A percentile compares a stretch with the other conserved stretches of the same genome.
These are phyloP conservation scores for Hemileccinum rubropunctum DNA, from an alignment of 768 basidiomycete genomes.

Conservation along the genomic window DNA sequence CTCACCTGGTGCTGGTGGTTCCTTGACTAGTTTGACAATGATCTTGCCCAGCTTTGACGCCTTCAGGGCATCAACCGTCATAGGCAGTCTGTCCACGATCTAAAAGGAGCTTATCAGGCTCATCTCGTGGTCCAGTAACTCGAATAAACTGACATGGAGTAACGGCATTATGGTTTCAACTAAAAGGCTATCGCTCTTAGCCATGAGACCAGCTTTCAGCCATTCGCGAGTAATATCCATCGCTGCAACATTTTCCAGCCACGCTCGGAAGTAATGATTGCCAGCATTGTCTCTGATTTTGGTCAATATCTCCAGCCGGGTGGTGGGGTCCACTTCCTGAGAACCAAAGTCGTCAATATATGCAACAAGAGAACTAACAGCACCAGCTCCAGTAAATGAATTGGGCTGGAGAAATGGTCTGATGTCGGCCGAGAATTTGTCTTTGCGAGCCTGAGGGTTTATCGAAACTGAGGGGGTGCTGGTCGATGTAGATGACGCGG, in stretches of 20 bases:
- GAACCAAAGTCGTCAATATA: constrained; percentile 59
- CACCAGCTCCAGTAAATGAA: constrained; percentile 65
- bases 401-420: constrained; percentile 55
- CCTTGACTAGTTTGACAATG: constrained; percentile 72
- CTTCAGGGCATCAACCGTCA: constrained; percentile 66
- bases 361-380: constrained; percentile 60
- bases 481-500: constrained; percentile 29
- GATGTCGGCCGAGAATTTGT: constrained; percentile 50
- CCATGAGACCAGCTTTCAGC: constrained; percentile 67
- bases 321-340: constrained; percentile 59
- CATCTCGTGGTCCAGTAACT: constrained; percentile 5
- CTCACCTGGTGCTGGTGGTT: constrained; percentile 80
- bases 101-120: constrained; percentile 21
- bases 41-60: constrained; percentile 78
- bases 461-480: constrained; percentile 29
- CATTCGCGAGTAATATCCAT: constrained; percentile 81
- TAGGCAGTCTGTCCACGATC: constrained; percentile 83
- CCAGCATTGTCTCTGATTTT: constrained; percentile 81
- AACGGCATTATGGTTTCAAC: constrained; percentile 84
- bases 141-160: constrained; percentile 65
- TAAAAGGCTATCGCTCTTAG: constrained; percentile 50
- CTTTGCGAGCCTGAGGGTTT: constrained; percentile 53
- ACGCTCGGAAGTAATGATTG: constrained; percentile 84
- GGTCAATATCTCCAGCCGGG: constrained; percentile 72
- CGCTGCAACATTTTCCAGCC: constrained; percentile 72